Evolutionary conservation across 2,329 filamentous ascomycete genomes (phyloP).

Genomic region (Graphium sp.): DNA sequence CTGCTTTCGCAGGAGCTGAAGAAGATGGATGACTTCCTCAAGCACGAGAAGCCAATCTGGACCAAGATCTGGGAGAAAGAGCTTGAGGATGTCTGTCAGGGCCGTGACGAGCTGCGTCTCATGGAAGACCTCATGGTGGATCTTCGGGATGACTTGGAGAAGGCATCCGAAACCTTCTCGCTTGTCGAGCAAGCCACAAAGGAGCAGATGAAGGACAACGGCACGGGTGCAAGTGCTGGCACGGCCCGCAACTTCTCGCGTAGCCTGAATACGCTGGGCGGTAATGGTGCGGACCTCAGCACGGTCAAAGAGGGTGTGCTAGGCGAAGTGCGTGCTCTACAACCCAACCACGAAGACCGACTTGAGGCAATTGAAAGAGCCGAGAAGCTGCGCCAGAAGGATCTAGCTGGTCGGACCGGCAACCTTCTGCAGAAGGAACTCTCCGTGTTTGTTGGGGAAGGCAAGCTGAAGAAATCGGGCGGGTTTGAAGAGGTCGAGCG

Average conservation of each 20-base stretch:
- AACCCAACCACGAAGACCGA: constrained; percentile 85
- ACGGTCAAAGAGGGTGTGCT: constrained; percentile 83
- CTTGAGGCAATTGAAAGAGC: constrained; percentile 95
- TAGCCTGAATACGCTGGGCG: constrained; percentile 33
- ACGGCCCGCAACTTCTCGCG: constrained; percentile 39
- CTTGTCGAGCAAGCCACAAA: constrained; percentile 97
- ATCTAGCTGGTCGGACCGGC: constrained; percentile 61
- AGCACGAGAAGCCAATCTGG: constrained; percentile 87
- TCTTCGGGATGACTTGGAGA: constrained; percentile 85
- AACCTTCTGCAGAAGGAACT: constrained; percentile 76
- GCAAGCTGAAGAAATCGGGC: constrained; percentile 88
- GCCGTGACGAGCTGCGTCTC: constrained; percentile 84
- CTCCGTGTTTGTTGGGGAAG: constrained; percentile 69
- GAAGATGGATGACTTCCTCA: constrained; percentile 86
- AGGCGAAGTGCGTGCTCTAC: constrained; percentile 81
- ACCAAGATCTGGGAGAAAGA: constrained; percentile 99
- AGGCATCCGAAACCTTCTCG: constrained; percentile 82
- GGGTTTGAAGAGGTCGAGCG: constrained; percentile 90
- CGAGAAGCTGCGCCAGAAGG: constrained; percentile 77
- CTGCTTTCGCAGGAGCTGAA: constrained; percentile 70
- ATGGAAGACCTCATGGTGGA: constrained; percentile 92
- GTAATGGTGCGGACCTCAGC: constrained; percentile 45
- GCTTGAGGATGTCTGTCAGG: constrained; percentile 86
- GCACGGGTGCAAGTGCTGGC: constrained; percentile 29
- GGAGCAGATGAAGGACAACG: constrained; percentile 73